Conservation (phyloP, 148 eudicot species). For the Rhododendron williamsianum region DNA sequence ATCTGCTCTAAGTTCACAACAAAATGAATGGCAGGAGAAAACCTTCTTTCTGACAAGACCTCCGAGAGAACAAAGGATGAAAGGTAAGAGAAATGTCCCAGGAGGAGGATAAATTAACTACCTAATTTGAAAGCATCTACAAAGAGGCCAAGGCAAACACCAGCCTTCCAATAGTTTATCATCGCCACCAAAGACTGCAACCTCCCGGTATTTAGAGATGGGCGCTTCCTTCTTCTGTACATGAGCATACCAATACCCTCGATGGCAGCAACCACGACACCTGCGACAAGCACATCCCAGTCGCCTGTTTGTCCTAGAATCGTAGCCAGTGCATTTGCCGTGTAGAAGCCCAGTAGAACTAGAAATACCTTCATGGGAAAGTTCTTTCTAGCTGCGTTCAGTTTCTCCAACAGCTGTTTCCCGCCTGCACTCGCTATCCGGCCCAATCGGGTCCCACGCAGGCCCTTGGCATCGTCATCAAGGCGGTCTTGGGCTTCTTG, state of each 20-base stretch:
- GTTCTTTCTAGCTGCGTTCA: constrained; percentile 75
- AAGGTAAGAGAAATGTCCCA: not conserved
- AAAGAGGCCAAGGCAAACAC: constrained; percentile 94
- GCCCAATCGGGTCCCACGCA: constrained; percentile 76
- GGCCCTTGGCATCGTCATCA: constrained; percentile 38
- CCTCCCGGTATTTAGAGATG: constrained; percentile 30
- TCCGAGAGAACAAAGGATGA: not conserved
- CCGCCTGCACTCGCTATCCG: constrained; percentile 77
- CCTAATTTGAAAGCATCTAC: constrained; percentile 98
- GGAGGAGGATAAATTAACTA: constrained; percentile 38
- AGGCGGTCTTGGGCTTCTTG: constrained; percentile 26
- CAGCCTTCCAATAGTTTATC: constrained; percentile 95
- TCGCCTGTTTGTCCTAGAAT: constrained; percentile 96
- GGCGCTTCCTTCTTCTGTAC: constrained; percentile 64
- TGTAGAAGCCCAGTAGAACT: constrained; percentile 82
- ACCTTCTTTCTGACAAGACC: not conserved
- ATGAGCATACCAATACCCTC: constrained; percentile 92
- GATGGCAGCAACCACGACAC: constrained; percentile 92
- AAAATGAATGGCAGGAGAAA: constrained; percentile 1
- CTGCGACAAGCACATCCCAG: constrained; percentile 96
- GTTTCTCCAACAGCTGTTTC: constrained; percentile 61
- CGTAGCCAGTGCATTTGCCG: constrained; percentile 92
- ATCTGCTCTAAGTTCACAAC: not conserved
- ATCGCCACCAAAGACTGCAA: constrained; percentile 61
- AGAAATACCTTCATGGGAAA: constrained; percentile 94